Percentiles rank a stretch among this genome's conserved stretches.
Conservation (phyloP, 192 early-diverging fungal genomes). For the Piromyces sp. region DNA sequence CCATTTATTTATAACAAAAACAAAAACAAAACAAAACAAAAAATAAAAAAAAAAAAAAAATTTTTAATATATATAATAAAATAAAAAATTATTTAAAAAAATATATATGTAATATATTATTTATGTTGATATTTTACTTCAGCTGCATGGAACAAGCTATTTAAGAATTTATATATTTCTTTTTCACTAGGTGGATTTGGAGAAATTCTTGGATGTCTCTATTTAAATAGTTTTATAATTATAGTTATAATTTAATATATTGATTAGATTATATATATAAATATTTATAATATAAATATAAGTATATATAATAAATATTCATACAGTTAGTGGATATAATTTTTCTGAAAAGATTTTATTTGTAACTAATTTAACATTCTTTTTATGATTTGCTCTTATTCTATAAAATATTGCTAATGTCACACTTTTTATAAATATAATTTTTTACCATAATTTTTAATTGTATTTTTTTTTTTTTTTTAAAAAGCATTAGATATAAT, state of each 20-base stretch:
- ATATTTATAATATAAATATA: not conserved
- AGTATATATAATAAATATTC: not conserved
- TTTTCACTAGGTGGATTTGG: slow-evolving; percentile 15
- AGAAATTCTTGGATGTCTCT: slow-evolving; percentile 25
- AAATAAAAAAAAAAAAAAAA: too few species aligned
- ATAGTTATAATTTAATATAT: too few species aligned
- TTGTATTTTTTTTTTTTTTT: too few species aligned
- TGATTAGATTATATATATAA: too few species aligned
- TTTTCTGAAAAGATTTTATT: slow-evolving; percentile 35
- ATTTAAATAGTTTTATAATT: too few species aligned
- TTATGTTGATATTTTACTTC: too few species aligned
- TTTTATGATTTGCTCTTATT: not conserved
- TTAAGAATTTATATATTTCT: slow-evolving; percentile 41
- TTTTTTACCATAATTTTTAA: too few species aligned
- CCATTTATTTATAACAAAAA: not conserved
- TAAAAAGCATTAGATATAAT: too few species aligned
- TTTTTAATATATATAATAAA: too few species aligned
- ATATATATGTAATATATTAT: too few species aligned
- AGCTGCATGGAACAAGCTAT: slow-evolving; percentile 45
- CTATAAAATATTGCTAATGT: slow-evolving; percentile 6
- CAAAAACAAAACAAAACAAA: too few species aligned
- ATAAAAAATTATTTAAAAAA: too few species aligned
- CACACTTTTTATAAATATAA: slow-evolving; percentile 13
- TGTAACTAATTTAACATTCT: slow-evolving; percentile 6
- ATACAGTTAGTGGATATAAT: slow-evolving; percentile 23